A percentile compares a stretch with the other conserved stretches of the same genome.
Evolutionary conservation across 78 protist genomes (phyloP).

Genomic region (Dictyostelium firmibasis): DNA sequence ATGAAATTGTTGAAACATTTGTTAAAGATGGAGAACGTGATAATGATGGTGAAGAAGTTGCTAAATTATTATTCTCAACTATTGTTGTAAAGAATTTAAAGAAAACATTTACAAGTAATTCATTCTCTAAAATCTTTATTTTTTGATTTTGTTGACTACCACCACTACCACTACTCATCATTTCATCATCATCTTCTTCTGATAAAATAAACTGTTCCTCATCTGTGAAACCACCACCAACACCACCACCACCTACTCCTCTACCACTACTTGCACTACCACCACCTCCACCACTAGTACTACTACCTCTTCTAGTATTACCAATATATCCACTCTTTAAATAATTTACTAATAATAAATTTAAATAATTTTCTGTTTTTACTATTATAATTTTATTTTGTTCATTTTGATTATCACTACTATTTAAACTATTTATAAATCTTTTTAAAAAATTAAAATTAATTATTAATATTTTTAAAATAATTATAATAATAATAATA

Average conservation of each 20-base stretch:
- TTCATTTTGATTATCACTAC: background rate
- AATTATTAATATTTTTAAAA: too few relatives aligned
- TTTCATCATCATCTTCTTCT: background rate
- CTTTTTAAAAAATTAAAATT: background rate
- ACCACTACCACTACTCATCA: background rate
- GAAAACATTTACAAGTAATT: background rate
- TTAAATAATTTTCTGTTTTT: background rate
- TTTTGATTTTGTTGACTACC: constrained; percentile 88
- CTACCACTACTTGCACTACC: background rate
- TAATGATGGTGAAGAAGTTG: background rate
- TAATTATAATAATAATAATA: too few relatives aligned
- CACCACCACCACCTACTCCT: background rate
- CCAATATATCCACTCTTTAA: constrained; percentile 1
- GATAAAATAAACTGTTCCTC: background rate
- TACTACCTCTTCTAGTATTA: background rate
- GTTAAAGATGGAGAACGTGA: background rate
- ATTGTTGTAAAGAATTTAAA: constrained; percentile 1
- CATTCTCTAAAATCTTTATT: constrained; percentile 85
- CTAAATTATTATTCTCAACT: background rate
- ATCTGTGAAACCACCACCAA: background rate
- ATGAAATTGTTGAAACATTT: background rate
- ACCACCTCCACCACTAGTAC: background rate
- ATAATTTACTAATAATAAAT: background rate
- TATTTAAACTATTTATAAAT: background rate
- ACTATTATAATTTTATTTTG: background rate